phyloP scores from a whole-genome alignment of 257 asterid species.

The Petunia axillaris region DNA sequence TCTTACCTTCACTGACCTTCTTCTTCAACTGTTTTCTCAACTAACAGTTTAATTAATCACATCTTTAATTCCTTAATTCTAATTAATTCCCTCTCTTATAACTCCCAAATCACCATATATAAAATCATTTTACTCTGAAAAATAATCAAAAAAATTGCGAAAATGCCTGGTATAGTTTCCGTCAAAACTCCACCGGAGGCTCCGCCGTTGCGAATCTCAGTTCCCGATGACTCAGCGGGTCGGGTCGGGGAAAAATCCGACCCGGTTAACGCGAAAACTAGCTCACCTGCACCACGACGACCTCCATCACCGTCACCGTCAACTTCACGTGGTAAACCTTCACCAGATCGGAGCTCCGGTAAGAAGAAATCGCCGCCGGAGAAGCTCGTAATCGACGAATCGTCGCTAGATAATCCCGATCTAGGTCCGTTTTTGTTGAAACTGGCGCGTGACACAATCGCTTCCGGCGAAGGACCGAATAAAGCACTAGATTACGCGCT shows the following conservation, averaged over 20 bases:
- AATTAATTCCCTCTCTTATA: not conserved
- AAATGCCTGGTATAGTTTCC: constrained; percentile 92
- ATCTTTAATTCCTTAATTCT: not conserved
- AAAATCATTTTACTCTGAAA: not conserved
- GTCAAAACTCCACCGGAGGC: constrained; percentile 82
- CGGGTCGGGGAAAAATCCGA: constrained; percentile 83
- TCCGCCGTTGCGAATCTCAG: constrained; percentile 65
- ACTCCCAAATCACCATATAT: not conserved
- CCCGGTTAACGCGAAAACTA: constrained; percentile 41
- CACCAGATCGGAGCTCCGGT: constrained; percentile 85
- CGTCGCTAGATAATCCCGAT: constrained; percentile 97
- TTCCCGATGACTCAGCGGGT: constrained; percentile 52
- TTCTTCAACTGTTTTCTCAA: constrained; percentile 13
- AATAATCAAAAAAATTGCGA: not conserved
- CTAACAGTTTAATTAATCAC: constrained; percentile 17
- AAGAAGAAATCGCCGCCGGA: constrained; percentile 89
- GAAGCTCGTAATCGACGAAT: constrained; percentile 55
- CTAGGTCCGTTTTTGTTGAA: constrained; percentile 92
- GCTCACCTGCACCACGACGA: constrained; percentile 74
- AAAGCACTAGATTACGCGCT: constrained; percentile 87
- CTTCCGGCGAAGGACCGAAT: constrained; percentile 86
- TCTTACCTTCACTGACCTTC: constrained; percentile 20
- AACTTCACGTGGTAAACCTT: constrained; percentile 86
- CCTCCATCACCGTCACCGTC: constrained; percentile 96
- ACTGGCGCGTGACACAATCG: constrained; percentile 88